These are phyloP conservation scores for Cryptosporidium sp. DNA, from an alignment of 169 alveolate genomes.

Conservation along the genomic window DNA sequence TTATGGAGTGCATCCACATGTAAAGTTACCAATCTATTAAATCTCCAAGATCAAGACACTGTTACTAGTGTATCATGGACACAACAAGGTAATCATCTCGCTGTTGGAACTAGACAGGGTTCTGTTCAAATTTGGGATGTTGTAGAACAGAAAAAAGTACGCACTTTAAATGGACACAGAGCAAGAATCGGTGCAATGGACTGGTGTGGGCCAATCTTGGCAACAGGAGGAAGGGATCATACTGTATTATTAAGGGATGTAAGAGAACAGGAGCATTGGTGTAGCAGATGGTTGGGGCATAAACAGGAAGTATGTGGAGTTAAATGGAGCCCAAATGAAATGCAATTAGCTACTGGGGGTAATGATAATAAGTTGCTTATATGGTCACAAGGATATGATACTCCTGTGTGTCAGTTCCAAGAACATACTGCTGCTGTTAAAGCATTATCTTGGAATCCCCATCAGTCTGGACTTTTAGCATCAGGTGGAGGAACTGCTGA, in stretches of 20 bases:
- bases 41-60: slow-evolving; percentile 84
- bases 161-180: slow-evolving; percentile 88
- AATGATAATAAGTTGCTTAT: slow-evolving; percentile 94
- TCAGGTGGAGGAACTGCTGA: slow-evolving; percentile 99
- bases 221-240: slow-evolving; percentile 93
- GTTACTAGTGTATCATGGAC: slow-evolving; percentile 92
- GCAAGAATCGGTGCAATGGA: slow-evolving; percentile 93
- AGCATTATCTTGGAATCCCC: slow-evolving; percentile 98
- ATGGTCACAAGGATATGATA: slow-evolving; percentile 89
- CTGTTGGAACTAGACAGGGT: slow-evolving; percentile 91
- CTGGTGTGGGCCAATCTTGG: slow-evolving; percentile 89
- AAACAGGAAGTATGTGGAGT: slow-evolving; percentile 92
- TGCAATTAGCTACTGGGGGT: slow-evolving; percentile 94
- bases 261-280: slow-evolving; percentile 81
- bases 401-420: slow-evolving; percentile 83
- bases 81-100: slow-evolving; percentile 88
- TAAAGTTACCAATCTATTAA: slow-evolving; percentile 89
- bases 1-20: slow-evolving; percentile 91
- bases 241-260: slow-evolving; percentile 89
- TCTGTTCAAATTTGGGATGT: slow-evolving; percentile 87
- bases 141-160: slow-evolving; percentile 77
- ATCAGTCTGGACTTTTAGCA: slow-evolving; percentile 92
- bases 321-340: slow-evolving; percentile 90
- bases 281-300: slow-evolving; percentile 84
- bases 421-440: slow-evolving; percentile 93